These are phyloP conservation scores for Fusarium guadeloupense DNA, from an alignment of 2,329 filamentous ascomycete species.

Conservation along the genomic window DNA sequence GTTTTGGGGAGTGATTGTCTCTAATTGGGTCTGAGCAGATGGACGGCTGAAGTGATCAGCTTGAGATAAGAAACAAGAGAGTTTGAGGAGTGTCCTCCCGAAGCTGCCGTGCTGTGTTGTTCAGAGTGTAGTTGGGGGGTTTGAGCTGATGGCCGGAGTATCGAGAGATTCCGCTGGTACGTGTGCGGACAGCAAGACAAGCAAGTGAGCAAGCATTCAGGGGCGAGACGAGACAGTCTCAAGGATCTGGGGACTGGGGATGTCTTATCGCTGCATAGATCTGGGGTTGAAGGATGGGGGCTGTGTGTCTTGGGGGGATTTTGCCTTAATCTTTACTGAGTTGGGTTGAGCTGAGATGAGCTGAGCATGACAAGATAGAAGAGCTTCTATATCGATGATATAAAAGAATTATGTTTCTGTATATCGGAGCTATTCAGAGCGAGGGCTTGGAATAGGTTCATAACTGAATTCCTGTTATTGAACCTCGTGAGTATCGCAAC, in stretches of 20 bases:
- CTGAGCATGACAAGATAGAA: neutral
- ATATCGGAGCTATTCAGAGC: neutral
- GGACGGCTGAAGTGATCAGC: neutral
- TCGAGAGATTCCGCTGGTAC: neutral
- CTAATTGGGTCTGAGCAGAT: neutral
- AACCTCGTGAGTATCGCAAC: too few relatives aligned
- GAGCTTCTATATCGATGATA: neutral
- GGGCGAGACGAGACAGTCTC: conserved; percentile 8
- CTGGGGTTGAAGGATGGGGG: conserved; percentile 1
- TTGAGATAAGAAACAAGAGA: conserved; percentile 1
- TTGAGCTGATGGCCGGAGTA: neutral
- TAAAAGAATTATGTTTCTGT: conserved; percentile 9
- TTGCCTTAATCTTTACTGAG: conserved; percentile 36
- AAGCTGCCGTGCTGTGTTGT: neutral
- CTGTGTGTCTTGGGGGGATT: conserved; percentile 1
- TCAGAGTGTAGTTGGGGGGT: neutral
- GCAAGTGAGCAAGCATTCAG: conserved; percentile 25
- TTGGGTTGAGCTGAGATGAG: neutral
- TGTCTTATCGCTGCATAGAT: conserved; percentile 36
- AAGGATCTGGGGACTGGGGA: conserved; percentile 29
- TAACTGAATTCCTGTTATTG: conserved; percentile 1
- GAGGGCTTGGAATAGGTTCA: conserved; percentile 2
- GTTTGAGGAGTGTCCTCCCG: neutral
- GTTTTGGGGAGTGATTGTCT: neutral
- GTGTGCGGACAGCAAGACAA: too few relatives aligned